Evolutionary conservation across 768 basidiomycete genomes (phyloP).

Genomic region (Suillus luteus): DNA sequence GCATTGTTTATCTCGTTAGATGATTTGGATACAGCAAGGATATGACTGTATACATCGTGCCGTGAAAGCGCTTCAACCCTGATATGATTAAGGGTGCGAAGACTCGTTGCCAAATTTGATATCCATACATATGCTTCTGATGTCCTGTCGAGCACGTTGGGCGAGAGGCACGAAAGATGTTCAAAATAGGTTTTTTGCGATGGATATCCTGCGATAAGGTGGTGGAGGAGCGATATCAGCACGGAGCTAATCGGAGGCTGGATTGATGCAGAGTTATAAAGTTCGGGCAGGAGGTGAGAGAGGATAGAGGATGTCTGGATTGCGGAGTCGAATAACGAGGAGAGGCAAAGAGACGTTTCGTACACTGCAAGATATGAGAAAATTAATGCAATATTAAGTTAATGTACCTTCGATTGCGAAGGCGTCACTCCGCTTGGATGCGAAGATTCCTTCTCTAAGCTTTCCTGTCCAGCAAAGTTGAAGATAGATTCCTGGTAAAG

Average conservation of each 20-base stretch:
- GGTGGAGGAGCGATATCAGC: constrained; percentile 58
- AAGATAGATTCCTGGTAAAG: not conserved
- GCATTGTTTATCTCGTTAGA: constrained; percentile 13
- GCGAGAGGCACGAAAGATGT: constrained; percentile 24
- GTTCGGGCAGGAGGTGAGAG: constrained; percentile 54
- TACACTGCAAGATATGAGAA: constrained; percentile 48
- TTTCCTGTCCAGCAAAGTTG: constrained; percentile 53
- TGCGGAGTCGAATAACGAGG: constrained; percentile 61
- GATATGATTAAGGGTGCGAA: constrained; percentile 58
- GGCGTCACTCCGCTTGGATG: constrained; percentile 56
- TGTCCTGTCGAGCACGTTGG: constrained; percentile 38
- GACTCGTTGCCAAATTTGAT: constrained; percentile 45
- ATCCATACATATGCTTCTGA: constrained; percentile 53
- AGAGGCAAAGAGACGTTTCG: constrained; percentile 70
- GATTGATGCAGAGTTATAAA: constrained; percentile 39
- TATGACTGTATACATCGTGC: constrained; percentile 25
- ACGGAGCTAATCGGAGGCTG: constrained; percentile 25
- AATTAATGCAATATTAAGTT: not conserved
- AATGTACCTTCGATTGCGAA: constrained; percentile 70
- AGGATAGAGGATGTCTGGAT: constrained; percentile 64
- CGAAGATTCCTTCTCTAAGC: constrained; percentile 70
- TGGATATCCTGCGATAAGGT: constrained; percentile 59
- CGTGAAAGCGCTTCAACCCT: constrained; percentile 49
- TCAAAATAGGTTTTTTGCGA: constrained; percentile 57
- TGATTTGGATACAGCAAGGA: constrained; percentile 20